A percentile compares a stretch with the other conserved stretches of the same genome.
Conservation (phyloP, 2,329 filamentous ascomycete genomes). For the Colletotrichum liaoningense region DNA sequence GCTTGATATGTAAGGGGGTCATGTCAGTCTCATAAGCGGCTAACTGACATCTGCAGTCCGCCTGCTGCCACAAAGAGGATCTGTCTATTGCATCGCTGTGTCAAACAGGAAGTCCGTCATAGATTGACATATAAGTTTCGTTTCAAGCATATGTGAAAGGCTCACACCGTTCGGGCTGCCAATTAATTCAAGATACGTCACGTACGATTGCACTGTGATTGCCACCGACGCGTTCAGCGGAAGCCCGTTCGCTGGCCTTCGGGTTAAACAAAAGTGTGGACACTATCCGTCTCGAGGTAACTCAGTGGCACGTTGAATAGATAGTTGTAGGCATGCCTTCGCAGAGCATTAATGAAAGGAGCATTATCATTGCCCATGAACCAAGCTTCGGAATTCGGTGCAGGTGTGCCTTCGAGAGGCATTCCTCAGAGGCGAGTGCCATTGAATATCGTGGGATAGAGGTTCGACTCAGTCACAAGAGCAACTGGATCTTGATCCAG, state of each 20-base stretch:
- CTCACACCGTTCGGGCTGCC: slow-evolving; percentile 40
- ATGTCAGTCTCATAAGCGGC: not conserved
- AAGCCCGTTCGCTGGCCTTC: too few relatives aligned
- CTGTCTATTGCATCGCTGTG: slow-evolving; percentile 39
- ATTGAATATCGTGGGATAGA: slow-evolving; percentile 53
- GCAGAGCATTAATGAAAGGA: not conserved
- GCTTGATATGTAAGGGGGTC: not conserved
- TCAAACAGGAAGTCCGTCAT: slow-evolving; percentile 1
- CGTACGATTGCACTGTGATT: slow-evolving; percentile 44
- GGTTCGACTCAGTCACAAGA: slow-evolving; percentile 40
- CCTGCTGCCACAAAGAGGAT: slow-evolving; percentile 43
- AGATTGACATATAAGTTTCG: slow-evolving; percentile 18
- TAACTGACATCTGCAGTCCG: not conserved
- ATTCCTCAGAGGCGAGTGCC: slow-evolving; percentile 24
- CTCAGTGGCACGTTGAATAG: not conserved
- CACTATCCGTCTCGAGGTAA: not conserved
- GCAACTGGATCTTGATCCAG: too few relatives aligned
- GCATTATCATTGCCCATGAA: not conserved
- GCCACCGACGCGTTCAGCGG: slow-evolving; percentile 38
- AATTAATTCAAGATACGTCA: slow-evolving; percentile 44
- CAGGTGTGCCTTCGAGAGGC: slow-evolving; percentile 47
- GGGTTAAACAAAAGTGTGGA: not conserved
- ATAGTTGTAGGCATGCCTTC: not conserved
- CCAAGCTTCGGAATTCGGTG: not conserved
- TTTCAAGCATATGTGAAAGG: slow-evolving; percentile 20